Conservation (phyloP, 2,329 filamentous ascomycete genomes). For the Pseudogymnoascus sp. region DNA sequence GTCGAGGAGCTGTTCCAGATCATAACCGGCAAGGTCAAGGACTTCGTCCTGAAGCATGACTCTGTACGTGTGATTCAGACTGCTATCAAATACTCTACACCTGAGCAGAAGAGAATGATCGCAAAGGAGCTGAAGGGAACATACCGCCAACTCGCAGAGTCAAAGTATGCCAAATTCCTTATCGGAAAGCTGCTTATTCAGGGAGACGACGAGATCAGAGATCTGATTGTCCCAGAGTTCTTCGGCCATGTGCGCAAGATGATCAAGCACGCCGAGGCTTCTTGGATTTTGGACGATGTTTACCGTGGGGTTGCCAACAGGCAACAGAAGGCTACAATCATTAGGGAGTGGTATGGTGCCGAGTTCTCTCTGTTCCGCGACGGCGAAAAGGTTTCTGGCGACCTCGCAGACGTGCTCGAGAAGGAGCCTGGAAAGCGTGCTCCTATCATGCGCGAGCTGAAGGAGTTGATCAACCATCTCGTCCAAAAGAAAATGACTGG, state of each 20-base stretch:
- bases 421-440: constrained; percentile 76
- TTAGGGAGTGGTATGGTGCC: constrained; percentile 93
- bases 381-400: constrained; percentile 42
- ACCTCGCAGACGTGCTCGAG: constrained; percentile 67
- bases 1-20: constrained; percentile 87
- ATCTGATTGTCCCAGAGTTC: constrained; percentile 88
- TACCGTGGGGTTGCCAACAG: constrained; percentile 82
- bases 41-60: constrained; percentile 98
- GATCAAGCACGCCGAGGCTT: constrained; percentile 92
- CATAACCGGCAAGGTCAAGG: constrained; percentile 82
- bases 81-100: constrained; percentile 88
- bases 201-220: constrained; percentile 76
- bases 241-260: constrained; percentile 87
- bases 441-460: constrained; percentile 77
- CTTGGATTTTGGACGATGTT: constrained; percentile 96
- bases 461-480: constrained; percentile 81
- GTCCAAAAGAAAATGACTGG: constrained; percentile 95
- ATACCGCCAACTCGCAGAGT: constrained; percentile 80
- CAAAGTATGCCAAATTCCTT: constrained; percentile 94
- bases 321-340: constrained; percentile 73
- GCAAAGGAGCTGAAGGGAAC: constrained; percentile 77
- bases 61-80: constrained; percentile 95
- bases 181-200: constrained; percentile 95
- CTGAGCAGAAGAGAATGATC: constrained; percentile 77
- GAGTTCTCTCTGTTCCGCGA: constrained; percentile 78